Percentiles rank a stretch among this genome's conserved stretches.
Evolutionary conservation across 495 filamentous ascomycete genomes (phyloP).

Genomic region (Aspergillus cavernicola): DNA sequence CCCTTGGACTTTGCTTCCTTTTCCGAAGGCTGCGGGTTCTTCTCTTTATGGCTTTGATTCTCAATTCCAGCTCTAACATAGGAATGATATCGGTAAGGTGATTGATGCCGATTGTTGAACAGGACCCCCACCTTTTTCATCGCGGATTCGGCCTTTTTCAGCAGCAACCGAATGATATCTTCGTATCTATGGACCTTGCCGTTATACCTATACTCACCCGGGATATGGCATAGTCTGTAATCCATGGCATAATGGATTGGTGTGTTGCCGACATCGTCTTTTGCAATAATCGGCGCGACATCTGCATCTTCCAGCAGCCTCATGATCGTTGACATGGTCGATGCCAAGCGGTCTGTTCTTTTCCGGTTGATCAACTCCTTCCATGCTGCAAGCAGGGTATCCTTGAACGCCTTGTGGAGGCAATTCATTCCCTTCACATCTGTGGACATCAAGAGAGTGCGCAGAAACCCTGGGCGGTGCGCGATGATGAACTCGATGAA

Average conservation of each 20-base stretch:
- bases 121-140: not conserved
- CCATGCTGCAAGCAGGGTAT: not conserved
- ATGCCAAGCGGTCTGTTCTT: not conserved
- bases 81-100: not conserved
- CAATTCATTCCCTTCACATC: not conserved
- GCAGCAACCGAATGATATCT: not conserved
- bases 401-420: not conserved
- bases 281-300: not conserved
- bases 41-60: not conserved
- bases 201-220: not conserved
- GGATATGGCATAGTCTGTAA: not conserved
- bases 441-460: not conserved
- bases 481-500: not conserved
- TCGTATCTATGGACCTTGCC: not conserved
- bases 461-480: not conserved
- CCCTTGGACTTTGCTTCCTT: not conserved
- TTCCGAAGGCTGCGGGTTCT: not conserved
- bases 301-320: not conserved
- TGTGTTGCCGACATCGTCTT: not conserved
- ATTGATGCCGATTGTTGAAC: not conserved
- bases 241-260: constrained; percentile 3
- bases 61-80: not conserved
- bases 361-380: not conserved
- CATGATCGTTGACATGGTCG: not conserved
- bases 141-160: not conserved